Base-by-base conservation (phyloP, 352 stramenopile species). In the Phytophthora sp. region DNA sequence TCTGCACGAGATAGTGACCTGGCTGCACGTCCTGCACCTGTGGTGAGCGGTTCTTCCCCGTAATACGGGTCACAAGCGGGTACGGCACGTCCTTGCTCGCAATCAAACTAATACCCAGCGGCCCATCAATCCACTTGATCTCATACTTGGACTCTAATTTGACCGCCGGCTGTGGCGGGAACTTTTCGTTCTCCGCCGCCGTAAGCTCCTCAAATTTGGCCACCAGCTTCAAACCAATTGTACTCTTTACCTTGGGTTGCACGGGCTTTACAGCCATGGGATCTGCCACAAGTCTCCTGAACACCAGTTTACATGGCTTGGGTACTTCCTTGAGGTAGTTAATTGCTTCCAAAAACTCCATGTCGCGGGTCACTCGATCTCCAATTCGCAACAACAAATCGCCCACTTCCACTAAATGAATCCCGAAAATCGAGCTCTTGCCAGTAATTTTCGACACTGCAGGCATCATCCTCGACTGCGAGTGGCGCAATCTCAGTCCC, bases 1-100 rank as follows among this genome's bases (percentile, higher is more conserved):
- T 96, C 63, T 93, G 87, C 42, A 96, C 86, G 8, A 96, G 82
- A 41, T 94, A 96, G 53, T 96, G 88, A 18, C 88, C 88, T 23
- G 88, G 88, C 45, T 94, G 85, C 30, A 96, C 87, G 59, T 96
- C 88, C 51, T 94, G 82, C 9, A 96, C 86, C 58, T 96, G 88
- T 7, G 88, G 84, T 2, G 88, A 96, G 12, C 88, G 83, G 70
- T 94, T 94, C 70, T 96, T 96, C 15, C 88, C 88, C 1, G 88
- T 96, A 57, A 96, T 94, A 15, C 88, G 79, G 66, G 88, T 96
- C 35, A 96, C 88, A 11, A 94, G 77, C 27, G 88, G 88, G 45
- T 93, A 96, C 64, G 86, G 83, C 20, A 91, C 86, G 61, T 96
- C 88, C 38, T 94, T 94, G 61, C 85, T 96, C 9, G 88, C 88